These are phyloP conservation scores for Suillus subaureus DNA, from an alignment of 768 basidiomycete species.

Conservation along the genomic window DNA sequence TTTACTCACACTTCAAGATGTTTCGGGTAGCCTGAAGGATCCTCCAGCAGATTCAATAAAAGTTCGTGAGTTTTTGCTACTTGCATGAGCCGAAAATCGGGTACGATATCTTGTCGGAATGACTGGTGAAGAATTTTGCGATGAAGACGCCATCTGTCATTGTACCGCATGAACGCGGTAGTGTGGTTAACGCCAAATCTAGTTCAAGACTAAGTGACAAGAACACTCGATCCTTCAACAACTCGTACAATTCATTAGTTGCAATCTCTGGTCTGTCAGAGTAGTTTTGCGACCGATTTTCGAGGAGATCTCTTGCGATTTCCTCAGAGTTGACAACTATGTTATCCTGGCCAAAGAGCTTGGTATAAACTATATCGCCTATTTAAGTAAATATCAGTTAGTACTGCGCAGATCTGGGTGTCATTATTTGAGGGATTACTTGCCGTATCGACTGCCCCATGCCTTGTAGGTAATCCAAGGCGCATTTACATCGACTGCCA, in stretches of 20 bases:
- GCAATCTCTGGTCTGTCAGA: conserved; percentile 13
- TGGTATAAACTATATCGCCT: conserved; percentile 13
- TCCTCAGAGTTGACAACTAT: conserved; percentile 19
- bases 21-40: neutral
- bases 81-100: conserved; percentile 7
- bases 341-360: conserved; percentile 12
- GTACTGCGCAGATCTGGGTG: neutral
- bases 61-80: conserved; percentile 2
- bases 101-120: conserved; percentile 12
- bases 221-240: neutral
- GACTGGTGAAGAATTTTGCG: conserved; percentile 17
- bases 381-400: conserved; percentile 3
- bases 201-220: neutral
- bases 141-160: conserved; percentile 18
- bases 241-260: conserved; percentile 11
- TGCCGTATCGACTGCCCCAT: conserved; percentile 47
- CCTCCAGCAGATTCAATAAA: conserved; percentile 5
- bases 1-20: conserved; percentile 6
- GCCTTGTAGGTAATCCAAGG: conserved; percentile 43
- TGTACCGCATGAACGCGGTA: conserved; percentile 18
- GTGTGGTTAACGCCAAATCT: conserved; percentile 15
- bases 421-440: neutral
- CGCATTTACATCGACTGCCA: conserved; percentile 44
- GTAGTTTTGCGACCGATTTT: conserved; percentile 16
- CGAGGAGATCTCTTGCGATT: conserved; percentile 14